Conservation (phyloP, 306 rosid species). For the Fragaria iinumae region DNA sequence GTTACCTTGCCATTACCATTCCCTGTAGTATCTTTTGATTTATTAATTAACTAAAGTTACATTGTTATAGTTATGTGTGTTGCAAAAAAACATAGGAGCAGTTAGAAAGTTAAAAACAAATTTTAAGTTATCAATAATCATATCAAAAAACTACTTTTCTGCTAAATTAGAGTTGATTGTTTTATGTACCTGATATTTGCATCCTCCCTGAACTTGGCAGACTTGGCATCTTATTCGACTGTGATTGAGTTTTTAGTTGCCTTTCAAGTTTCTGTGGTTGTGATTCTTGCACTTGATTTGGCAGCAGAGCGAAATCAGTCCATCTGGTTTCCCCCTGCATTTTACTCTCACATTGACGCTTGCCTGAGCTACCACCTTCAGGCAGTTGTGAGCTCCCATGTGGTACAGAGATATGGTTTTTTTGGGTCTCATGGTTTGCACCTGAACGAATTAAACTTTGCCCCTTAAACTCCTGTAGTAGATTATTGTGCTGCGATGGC, state of each 20-base stretch:
- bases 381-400: constrained; percentile 34
- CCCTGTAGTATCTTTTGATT: background rate
- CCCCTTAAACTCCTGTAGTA: background rate
- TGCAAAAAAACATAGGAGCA: background rate
- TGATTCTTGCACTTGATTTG: constrained; percentile 35
- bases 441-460: background rate
- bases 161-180: constrained; percentile 42
- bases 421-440: background rate
- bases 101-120: background rate
- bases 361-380: constrained; percentile 57
- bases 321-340: constrained; percentile 60
- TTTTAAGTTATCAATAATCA: background rate
- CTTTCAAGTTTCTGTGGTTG: background rate
- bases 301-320: constrained; percentile 45
- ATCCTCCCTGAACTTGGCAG: constrained; percentile 44
- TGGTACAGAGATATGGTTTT: background rate
- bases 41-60: background rate
- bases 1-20: background rate
- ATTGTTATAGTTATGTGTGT: background rate
- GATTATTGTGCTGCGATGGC: background rate
- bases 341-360: constrained; percentile 60
- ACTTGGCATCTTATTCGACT: constrained; percentile 33
- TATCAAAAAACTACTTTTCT: constrained; percentile 26
- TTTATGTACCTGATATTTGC: constrained; percentile 57
- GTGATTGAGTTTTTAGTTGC: constrained; percentile 37